Percentiles rank a stretch among this genome's conserved stretches.
Evolutionary conservation across 768 basidiomycete species (phyloP).

Genomic region (Exsudoporus frostii): DNA sequence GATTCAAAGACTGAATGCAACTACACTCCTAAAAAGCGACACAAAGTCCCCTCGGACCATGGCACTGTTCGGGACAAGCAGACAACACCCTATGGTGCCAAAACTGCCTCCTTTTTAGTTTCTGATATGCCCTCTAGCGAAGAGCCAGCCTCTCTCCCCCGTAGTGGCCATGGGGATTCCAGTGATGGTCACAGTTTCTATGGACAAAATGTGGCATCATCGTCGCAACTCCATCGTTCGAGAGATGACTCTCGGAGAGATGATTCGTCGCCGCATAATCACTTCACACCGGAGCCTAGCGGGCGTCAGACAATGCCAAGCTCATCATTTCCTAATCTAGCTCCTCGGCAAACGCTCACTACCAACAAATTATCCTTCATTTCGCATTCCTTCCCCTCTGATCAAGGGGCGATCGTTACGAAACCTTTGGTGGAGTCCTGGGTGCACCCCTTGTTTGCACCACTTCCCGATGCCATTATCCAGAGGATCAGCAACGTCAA

Average conservation of each 20-base stretch:
- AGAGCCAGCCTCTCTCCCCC: conserved; percentile 17
- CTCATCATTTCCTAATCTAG: conserved; percentile 23
- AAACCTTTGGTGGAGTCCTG: conserved; percentile 54
- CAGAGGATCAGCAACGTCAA: conserved; percentile 52
- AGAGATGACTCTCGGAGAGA: conserved; percentile 20
- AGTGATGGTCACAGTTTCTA: conserved; percentile 42
- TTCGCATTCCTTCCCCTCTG: conserved; percentile 38
- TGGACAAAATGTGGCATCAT: conserved; percentile 44
- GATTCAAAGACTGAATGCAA: conserved; percentile 59
- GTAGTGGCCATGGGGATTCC: conserved; percentile 23
- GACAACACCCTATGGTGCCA: conserved; percentile 40
- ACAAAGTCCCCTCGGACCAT: conserved; percentile 49
- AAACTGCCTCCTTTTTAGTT: conserved; percentile 48
- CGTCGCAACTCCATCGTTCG: conserved; percentile 25
- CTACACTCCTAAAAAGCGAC: conserved; percentile 70
- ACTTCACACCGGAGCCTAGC: conserved; percentile 23
- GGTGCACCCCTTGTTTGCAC: conserved; percentile 54
- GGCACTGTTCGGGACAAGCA: conserved; percentile 35
- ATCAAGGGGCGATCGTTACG: conserved; percentile 37
- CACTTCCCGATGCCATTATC: conserved; percentile 55
- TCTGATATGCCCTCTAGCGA: conserved; percentile 38
- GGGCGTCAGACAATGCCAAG: conserved; percentile 16
- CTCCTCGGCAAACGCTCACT: conserved; percentile 23
- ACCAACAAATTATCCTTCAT: conserved; percentile 41
- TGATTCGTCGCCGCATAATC: conserved; percentile 13